Percentiles rank a stretch among this genome's conserved stretches.
These are phyloP conservation scores for Fusarium sp. DNA, from an alignment of 2,329 filamentous ascomycete genomes.

Conservation along the genomic window DNA sequence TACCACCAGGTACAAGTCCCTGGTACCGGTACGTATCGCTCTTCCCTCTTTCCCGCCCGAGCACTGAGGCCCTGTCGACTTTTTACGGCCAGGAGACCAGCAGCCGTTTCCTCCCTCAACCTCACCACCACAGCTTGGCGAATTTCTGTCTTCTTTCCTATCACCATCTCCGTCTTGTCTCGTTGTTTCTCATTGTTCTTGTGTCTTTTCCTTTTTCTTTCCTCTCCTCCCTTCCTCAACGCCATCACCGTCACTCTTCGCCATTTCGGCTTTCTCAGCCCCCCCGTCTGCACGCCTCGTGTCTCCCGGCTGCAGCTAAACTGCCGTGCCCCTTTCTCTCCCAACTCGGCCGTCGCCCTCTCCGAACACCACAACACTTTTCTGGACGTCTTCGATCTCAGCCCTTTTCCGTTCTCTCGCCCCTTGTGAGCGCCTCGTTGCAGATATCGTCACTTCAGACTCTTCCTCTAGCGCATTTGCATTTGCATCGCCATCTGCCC, in stretches of 20 bases:
- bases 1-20: not conserved
- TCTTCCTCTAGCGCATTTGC: slow-evolving; percentile 41
- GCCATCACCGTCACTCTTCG: slow-evolving; percentile 44
- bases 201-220: slow-evolving; percentile 41
- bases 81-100: slow-evolving; percentile 34
- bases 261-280: slow-evolving; percentile 39
- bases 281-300: slow-evolving; percentile 36
- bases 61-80: slow-evolving; percentile 22
- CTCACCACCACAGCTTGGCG: slow-evolving; percentile 39
- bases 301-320: slow-evolving; percentile 31
- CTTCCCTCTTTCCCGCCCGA: slow-evolving; percentile 7
- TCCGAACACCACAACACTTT: slow-evolving; percentile 33
- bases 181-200: slow-evolving; percentile 42
- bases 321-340: slow-evolving; percentile 48
- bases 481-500: slow-evolving; percentile 40
- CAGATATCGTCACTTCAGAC: slow-evolving; percentile 43
- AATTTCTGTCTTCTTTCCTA: slow-evolving; percentile 37
- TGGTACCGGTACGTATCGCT: slow-evolving; percentile 26
- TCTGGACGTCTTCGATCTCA: slow-evolving; percentile 32
- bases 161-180: slow-evolving; percentile 41
- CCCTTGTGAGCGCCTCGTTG: slow-evolving; percentile 43
- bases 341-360: slow-evolving; percentile 39
- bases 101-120: slow-evolving; percentile 42
- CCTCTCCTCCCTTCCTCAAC: slow-evolving; percentile 37
- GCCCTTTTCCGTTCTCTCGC: slow-evolving; percentile 32